Evolutionary conservation across 805 yeast genomes (phyloP).

Genomic region (Hanseniaspora clermontiae): DNA sequence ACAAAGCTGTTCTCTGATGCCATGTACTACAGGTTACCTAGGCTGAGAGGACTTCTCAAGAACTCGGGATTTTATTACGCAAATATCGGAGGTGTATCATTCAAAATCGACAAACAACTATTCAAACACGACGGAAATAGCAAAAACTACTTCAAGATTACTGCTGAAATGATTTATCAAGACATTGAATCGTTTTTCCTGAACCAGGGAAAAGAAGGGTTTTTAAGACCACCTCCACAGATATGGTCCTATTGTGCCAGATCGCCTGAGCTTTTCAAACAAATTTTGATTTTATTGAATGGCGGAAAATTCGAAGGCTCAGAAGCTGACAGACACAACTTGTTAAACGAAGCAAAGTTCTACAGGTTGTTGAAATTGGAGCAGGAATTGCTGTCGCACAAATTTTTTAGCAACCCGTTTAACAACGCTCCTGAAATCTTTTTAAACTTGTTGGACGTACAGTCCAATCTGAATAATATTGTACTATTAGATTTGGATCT

Average conservation of each 20-base stretch:
- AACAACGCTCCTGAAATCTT: constrained; percentile 43
- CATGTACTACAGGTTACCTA: constrained; percentile 51
- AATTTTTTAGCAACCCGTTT: constrained; percentile 41
- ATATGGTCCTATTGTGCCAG: constrained; percentile 42
- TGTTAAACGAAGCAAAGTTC: constrained; percentile 61
- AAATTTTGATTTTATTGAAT: constrained; percentile 41
- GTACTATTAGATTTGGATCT: background rate
- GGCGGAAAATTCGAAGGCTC: constrained; percentile 41
- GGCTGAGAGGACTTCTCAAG: constrained; percentile 37
- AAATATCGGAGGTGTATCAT: constrained; percentile 45
- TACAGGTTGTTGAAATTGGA: constrained; percentile 66
- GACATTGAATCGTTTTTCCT: constrained; percentile 36
- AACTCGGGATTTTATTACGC: constrained; percentile 45
- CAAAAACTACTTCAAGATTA: constrained; percentile 65
- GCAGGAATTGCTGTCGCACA: constrained; percentile 49
- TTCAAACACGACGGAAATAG: constrained; percentile 51
- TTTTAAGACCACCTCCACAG: constrained; percentile 70
- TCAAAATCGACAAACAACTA: constrained; percentile 46
- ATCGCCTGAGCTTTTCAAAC: constrained; percentile 42
- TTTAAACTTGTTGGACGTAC: constrained; percentile 37
- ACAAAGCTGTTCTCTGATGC: constrained; percentile 58
- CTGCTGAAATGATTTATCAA: constrained; percentile 39
- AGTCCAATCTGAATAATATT: constrained; percentile 15
- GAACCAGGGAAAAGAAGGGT: constrained; percentile 22
- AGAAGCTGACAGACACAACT: constrained; percentile 43